Conservation (phyloP, 1,139 yeast genomes). For the Geotrichum reessii region DNA sequence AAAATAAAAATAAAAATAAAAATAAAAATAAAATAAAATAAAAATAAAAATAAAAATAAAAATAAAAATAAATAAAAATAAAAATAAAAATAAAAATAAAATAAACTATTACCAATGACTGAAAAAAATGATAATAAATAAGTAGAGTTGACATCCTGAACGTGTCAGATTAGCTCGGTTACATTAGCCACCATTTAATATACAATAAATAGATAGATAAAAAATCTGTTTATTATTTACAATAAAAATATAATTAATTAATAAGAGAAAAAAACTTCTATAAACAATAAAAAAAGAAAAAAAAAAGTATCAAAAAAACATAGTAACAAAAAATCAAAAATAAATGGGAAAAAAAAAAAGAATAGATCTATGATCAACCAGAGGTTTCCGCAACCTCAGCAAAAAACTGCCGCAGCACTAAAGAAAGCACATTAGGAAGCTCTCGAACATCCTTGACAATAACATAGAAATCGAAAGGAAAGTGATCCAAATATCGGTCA, state of each 20-base stretch:
- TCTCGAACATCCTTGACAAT: conserved; percentile 86
- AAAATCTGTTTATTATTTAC: too few relatives aligned
- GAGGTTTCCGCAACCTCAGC: conserved; percentile 50
- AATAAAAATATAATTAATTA: too few relatives aligned
- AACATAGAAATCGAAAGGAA: conserved; percentile 95
- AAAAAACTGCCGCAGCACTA: conserved; percentile 87
- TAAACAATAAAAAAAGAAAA: background rate
- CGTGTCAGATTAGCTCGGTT: too few relatives aligned
- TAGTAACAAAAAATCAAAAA: background rate
- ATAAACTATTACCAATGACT: too few relatives aligned
- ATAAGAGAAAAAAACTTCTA: too few relatives aligned
- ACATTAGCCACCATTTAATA: too few relatives aligned
- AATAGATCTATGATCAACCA: conserved; percentile 2
- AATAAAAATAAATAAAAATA: too few relatives aligned
- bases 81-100: too few relatives aligned
- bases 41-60: too few relatives aligned
- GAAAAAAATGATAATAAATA: too few relatives aligned
- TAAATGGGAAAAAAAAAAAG: conserved; percentile 1
- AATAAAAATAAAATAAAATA: conserved; percentile 1
- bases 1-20: conserved; percentile 1
- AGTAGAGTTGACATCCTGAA: too few relatives aligned
- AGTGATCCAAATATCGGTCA: conserved; percentile 79
- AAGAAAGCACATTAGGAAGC: conserved; percentile 84
- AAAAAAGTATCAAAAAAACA: background rate
- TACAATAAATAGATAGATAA: too few relatives aligned